Percentiles rank a stretch among this genome's conserved stretches.
phyloP scores from a whole-genome alignment of 345 rosid genomes.

The Ceriops decandra region DNA sequence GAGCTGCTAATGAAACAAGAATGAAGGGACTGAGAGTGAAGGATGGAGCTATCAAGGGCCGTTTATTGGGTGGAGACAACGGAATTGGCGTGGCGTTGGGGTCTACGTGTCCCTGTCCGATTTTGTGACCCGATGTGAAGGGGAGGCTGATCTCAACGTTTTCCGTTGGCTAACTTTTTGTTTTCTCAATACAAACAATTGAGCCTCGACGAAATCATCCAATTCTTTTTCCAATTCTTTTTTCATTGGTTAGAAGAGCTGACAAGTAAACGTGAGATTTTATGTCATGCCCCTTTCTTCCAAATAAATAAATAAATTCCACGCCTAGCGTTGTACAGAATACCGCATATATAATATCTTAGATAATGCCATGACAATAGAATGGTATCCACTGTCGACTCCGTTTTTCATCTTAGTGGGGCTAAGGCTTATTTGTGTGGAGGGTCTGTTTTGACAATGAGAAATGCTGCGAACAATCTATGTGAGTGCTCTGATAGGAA shows the following conservation, averaged over 20 bases:
- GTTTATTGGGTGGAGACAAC: conserved; percentile 24
- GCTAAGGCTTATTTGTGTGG: no score
- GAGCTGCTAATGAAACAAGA: neutral
- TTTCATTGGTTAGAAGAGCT: neutral
- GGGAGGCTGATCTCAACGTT: conserved; percentile 1
- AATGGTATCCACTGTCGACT: neutral
- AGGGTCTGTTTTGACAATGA: no score
- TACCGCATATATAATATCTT: neutral
- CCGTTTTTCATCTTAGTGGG: no score
- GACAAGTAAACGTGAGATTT: neutral
- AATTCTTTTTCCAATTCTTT: neutral
- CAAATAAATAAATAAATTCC: neutral
- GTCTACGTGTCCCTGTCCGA: conserved; percentile 34
- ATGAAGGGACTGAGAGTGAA: neutral
- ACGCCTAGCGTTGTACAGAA: neutral
- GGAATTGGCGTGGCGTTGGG: conserved; percentile 41
- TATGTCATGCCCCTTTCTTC: neutral
- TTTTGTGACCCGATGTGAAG: conserved; percentile 9
- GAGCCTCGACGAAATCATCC: neutral
- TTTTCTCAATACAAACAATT: neutral
- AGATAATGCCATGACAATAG: neutral
- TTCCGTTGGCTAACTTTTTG: conserved; percentile 9
- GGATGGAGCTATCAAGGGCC: neutral
- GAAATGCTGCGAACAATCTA: no score
- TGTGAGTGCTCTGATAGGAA: no score